A percentile compares a stretch with the other conserved stretches of the same genome.
phyloP scores from a whole-genome alignment of 768 basidiomycete genomes.

The Lactifluus volemus region DNA sequence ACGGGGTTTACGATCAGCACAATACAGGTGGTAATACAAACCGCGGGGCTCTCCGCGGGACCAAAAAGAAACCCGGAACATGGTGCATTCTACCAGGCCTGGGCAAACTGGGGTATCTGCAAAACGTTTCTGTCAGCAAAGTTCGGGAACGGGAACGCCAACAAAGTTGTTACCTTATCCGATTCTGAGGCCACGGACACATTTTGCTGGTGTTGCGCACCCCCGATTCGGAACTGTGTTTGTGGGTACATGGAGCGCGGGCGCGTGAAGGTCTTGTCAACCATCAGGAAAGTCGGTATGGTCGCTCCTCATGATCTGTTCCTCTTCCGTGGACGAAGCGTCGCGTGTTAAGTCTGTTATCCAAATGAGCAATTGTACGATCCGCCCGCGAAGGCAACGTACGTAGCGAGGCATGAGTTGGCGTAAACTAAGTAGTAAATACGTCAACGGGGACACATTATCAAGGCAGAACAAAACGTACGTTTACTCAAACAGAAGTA shows the following conservation, averaged over 20 bases:
- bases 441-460: not conserved
- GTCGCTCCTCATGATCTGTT: constrained; percentile 18
- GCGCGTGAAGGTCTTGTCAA: constrained; percentile 12
- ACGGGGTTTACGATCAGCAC: not conserved
- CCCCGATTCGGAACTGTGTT: not conserved
- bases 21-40: constrained; percentile 15
- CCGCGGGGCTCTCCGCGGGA: not conserved
- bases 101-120: constrained; percentile 10
- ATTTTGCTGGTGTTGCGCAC: constrained; percentile 4
- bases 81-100: constrained; percentile 3
- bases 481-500: constrained; percentile 60
- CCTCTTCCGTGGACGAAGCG: constrained; percentile 18
- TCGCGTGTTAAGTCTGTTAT: constrained; percentile 14
- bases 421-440: constrained; percentile 14
- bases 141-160: not conserved
- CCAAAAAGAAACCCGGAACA: not conserved
- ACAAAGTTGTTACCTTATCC: constrained; percentile 3
- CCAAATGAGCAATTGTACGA: not conserved
- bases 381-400: not conserved
- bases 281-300: constrained; percentile 19
- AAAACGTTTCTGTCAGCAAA: not conserved
- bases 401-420: constrained; percentile 20
- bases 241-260: not conserved
- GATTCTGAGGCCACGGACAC: constrained; percentile 10
- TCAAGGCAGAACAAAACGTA: not conserved